Base-by-base conservation (phyloP, 306 rosid species). In the Sindora glabra region DNA sequence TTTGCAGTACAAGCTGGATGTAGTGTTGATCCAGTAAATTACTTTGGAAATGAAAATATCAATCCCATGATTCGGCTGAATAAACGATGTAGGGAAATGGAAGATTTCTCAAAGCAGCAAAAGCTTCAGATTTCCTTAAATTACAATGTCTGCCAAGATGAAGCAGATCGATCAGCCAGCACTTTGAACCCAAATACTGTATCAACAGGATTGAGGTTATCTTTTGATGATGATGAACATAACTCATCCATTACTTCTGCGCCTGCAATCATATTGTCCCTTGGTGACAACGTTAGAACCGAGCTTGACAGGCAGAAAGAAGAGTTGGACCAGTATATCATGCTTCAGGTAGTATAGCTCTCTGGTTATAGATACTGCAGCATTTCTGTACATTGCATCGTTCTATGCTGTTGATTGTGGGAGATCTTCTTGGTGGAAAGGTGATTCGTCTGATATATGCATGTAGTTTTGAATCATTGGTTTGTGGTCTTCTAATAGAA, bases 181-280 rank as follows among this genome's bases (percentile, higher is more conserved):
- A 79, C 85, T 75, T 87, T 81, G n/a, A 90, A 88, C 50, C 87
- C 79, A 18, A 83, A 87, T 15, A 77, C 85, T 10, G 96, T 91
- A 17, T 91, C 96, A 48, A 91, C 96, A 13, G 97, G 97, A 47
- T 81, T 91, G 61, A 79, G 92, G 73, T 79, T 91, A 63, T 85
- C 96, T 0, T 91, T 79, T 40, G 97, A 91, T 60, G 95, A 87
- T 45, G 98, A 91, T 70, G 96, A 91, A 58, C 98, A 65, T 23
- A 83, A 88, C 80, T 91, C 98, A 22, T 75, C 95, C 40, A 95
- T 91, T 47, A 91, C 96, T 64, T 85, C 96, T 34, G 95, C 89
- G 0, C 88, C 96, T 11, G 64, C 96, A 45, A 69, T 85, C 42
- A 59, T 87, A 39, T 69, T 79, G 52, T 83, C 91, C 29, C 74